phyloP scores from a whole-genome alignment of 306 rosid species.

The Inga laurina region DNA sequence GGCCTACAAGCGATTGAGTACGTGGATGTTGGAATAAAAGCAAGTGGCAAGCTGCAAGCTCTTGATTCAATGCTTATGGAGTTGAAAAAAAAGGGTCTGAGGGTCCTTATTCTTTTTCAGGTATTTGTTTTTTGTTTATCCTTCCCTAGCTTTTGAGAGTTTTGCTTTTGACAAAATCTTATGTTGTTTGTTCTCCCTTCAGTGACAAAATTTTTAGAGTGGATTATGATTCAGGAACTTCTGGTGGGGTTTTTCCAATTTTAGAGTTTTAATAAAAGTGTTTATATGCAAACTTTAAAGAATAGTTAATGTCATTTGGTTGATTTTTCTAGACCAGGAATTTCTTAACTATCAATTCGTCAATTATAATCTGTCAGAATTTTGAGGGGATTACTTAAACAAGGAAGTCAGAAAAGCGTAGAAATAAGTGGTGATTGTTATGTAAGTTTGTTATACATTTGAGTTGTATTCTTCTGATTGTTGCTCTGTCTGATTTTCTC shows the following conservation, averaged over 20 bases:
- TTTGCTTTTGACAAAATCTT: neutral
- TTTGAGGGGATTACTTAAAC: neutral
- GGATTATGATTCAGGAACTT: neutral
- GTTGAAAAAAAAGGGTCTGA: neutral
- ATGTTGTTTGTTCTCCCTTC: neutral
- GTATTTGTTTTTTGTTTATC: neutral
- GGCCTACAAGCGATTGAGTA: neutral
- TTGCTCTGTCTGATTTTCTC: neutral
- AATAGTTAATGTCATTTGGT: neutral
- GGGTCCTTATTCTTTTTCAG: neutral
- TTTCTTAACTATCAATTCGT: neutral
- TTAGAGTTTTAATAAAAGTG: neutral
- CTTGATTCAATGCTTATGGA: neutral
- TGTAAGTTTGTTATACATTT: neutral
- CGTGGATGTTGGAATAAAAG: neutral
- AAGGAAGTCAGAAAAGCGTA: neutral
- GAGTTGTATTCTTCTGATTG: neutral
- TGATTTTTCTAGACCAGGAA: neutral
- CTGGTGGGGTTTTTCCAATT: neutral
- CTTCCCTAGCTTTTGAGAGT: neutral
- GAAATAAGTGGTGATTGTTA: neutral
- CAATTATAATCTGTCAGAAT: neutral
- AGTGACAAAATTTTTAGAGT: neutral
- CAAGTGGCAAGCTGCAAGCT: neutral
- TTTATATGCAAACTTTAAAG: neutral